A percentile compares a stretch with the other conserved stretches of the same genome.
These are phyloP conservation scores for Solanum hybrid DNA, from an alignment of 305 asterid species.

Conservation along the genomic window DNA sequence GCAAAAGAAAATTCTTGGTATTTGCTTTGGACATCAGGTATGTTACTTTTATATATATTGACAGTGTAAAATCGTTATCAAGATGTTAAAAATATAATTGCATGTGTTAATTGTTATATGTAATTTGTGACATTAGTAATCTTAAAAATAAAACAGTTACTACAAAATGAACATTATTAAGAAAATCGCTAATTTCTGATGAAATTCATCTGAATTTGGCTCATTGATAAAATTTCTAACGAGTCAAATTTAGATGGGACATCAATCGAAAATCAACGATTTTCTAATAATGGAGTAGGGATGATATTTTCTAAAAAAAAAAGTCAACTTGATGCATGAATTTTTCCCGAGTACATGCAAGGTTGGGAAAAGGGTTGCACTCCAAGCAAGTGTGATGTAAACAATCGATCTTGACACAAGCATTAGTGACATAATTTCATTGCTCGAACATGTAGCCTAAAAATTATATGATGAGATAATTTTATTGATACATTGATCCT, in stretches of 20 bases:
- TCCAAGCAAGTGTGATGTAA: background rate
- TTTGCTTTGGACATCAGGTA: conserved; percentile 85
- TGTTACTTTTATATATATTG: background rate
- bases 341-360: background rate
- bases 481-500: background rate
- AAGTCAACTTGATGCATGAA: background rate
- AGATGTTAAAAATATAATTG: background rate
- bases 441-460: background rate
- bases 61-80: background rate
- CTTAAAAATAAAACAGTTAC: background rate
- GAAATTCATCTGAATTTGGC: background rate
- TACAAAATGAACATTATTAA: too few relatives aligned
- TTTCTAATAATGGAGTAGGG: background rate
- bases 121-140: background rate
- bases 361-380: background rate
- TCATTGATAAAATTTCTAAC: background rate
- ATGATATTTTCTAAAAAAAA: background rate
- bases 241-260: background rate
- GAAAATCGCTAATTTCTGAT: background rate
- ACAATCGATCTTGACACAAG: background rate
- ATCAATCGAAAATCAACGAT: background rate
- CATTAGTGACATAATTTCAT: background rate
- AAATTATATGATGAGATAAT: background rate
- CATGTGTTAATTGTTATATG: too few relatives aligned
- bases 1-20: conserved; percentile 70